Evolutionary conservation across 2,329 filamentous ascomycete species (phyloP).

Genomic region (Phialophora verrucosa): DNA sequence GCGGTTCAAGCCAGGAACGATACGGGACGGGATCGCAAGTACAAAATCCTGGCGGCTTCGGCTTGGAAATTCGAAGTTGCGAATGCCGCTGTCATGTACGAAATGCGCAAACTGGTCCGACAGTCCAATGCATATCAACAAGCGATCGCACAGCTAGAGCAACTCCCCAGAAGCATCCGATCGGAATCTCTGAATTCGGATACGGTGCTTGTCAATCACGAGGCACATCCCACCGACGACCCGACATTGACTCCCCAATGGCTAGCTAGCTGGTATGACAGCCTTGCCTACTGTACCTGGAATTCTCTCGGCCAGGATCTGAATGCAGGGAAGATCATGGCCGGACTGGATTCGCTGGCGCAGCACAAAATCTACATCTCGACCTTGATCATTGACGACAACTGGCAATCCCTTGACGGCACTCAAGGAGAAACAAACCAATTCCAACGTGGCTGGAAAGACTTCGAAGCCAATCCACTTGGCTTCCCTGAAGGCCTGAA

Average conservation of each 20-base stretch:
- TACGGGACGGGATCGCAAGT: slow-evolving; percentile 58
- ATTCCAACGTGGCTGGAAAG: slow-evolving; percentile 67
- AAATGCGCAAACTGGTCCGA: slow-evolving; percentile 72
- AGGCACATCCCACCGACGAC: slow-evolving; percentile 53
- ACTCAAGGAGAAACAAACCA: slow-evolving; percentile 57
- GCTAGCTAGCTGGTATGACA: slow-evolving; percentile 90
- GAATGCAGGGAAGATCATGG: slow-evolving; percentile 77
- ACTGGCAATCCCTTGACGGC: slow-evolving; percentile 80
- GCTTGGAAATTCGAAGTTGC: slow-evolving; percentile 76
- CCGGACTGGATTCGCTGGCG: slow-evolving; percentile 74
- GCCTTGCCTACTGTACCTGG: slow-evolving; percentile 95
- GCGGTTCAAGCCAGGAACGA: slow-evolving; percentile 76
- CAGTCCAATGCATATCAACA: slow-evolving; percentile 41
- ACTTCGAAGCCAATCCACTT: slow-evolving; percentile 82
- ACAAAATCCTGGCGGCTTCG: slow-evolving; percentile 71
- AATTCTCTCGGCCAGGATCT: slow-evolving; percentile 86
- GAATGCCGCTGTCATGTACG: slow-evolving; percentile 82
- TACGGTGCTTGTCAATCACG: slow-evolving; percentile 42
- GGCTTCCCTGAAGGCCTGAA: slow-evolving; percentile 83
- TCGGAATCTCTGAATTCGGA: slow-evolving; percentile 39
- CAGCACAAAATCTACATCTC: slow-evolving; percentile 76
- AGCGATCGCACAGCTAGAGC: slow-evolving; percentile 32
- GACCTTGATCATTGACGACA: slow-evolving; percentile 94
- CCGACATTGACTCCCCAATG: slow-evolving; percentile 56
- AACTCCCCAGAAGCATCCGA: slow-evolving; percentile 31